phyloP scores from a whole-genome alignment of 2,329 filamentous ascomycete genomes.

The Colletotrichum liriopes region DNA sequence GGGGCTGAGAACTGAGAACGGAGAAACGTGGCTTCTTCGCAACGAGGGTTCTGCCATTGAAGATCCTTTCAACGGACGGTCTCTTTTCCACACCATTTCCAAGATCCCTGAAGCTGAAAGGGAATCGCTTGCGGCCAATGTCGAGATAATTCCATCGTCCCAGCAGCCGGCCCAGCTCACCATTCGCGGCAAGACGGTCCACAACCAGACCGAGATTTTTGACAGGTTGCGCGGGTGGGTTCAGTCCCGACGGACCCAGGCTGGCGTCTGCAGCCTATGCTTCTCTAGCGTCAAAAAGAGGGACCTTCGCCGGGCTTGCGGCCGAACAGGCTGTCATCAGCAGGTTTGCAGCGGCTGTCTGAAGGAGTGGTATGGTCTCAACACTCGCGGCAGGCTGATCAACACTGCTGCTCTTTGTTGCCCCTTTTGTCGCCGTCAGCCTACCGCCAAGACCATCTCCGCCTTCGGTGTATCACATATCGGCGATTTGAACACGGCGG shows the following conservation, averaged over 20 bases:
- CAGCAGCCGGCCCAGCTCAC: slow-evolving; percentile 47
- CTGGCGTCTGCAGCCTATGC: slow-evolving; percentile 62
- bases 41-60: slow-evolving; percentile 55
- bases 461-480: slow-evolving; percentile 57
- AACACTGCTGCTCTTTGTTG: slow-evolving; percentile 65
- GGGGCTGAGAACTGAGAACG: slow-evolving; percentile 58
- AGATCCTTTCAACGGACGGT: slow-evolving; percentile 56
- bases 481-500: slow-evolving; percentile 55
- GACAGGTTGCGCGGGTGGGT: slow-evolving; percentile 56
- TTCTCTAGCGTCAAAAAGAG: slow-evolving; percentile 56
- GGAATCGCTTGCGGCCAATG: slow-evolving; percentile 53
- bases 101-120: slow-evolving; percentile 51
- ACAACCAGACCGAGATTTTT: slow-evolving; percentile 56
- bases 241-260: slow-evolving; percentile 54
- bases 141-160: slow-evolving; percentile 53
- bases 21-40: slow-evolving; percentile 59
- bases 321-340: slow-evolving; percentile 61
- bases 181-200: slow-evolving; percentile 58
- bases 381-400: slow-evolving; percentile 59
- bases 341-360: slow-evolving; percentile 59
- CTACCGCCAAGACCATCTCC: slow-evolving; percentile 55
- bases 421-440: slow-evolving; percentile 65
- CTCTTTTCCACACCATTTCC: slow-evolving; percentile 57
- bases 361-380: slow-evolving; percentile 63
- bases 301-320: slow-evolving; percentile 60